These are phyloP conservation scores for Entomortierella chlamydospora DNA, from an alignment of 192 early-diverging fungal genomes.

Conservation along the genomic window DNA sequence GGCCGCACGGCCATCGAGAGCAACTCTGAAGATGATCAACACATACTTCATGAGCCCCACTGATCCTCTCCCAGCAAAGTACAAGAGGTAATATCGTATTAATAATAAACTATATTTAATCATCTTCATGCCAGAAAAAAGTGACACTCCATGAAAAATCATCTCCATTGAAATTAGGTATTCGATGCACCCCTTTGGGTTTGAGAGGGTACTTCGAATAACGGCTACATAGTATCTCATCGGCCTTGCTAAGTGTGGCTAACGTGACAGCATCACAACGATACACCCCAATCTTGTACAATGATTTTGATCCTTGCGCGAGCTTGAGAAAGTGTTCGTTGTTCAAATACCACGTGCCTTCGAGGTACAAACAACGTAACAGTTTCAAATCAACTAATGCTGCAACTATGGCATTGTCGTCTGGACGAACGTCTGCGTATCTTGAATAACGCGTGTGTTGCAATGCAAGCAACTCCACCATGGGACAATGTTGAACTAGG, in stretches of 20 bases:
- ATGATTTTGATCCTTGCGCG: neutral
- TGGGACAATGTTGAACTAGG: constrained; percentile 7
- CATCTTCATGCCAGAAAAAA: constrained; percentile 21
- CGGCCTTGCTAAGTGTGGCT: constrained; percentile 3
- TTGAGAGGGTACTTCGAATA: constrained; percentile 19
- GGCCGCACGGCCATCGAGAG: constrained; percentile 78
- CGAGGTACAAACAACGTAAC: constrained; percentile 14
- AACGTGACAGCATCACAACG: constrained; percentile 5
- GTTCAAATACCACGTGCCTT: constrained; percentile 7
- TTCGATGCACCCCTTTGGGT: constrained; percentile 11
- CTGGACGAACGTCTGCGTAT: neutral
- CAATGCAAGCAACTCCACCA: constrained; percentile 9
- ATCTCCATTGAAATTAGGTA: neutral
- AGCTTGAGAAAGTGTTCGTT: constrained; percentile 3
- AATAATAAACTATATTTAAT: constrained; percentile 22
- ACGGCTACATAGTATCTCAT: constrained; percentile 13
- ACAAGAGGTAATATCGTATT: constrained; percentile 17
- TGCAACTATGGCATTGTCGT: neutral
- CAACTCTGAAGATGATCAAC: constrained; percentile 83
- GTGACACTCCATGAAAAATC: neutral
- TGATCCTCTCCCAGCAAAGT: constrained; percentile 44
- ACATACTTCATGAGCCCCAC: constrained; percentile 73
- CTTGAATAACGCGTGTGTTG: neutral
- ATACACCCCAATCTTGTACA: constrained; percentile 18
- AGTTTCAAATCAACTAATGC: neutral